A percentile compares a stretch with the other conserved stretches of the same genome.
Conservation (phyloP, 768 basidiomycete species). For the Psilocybe cyanescens region DNA sequence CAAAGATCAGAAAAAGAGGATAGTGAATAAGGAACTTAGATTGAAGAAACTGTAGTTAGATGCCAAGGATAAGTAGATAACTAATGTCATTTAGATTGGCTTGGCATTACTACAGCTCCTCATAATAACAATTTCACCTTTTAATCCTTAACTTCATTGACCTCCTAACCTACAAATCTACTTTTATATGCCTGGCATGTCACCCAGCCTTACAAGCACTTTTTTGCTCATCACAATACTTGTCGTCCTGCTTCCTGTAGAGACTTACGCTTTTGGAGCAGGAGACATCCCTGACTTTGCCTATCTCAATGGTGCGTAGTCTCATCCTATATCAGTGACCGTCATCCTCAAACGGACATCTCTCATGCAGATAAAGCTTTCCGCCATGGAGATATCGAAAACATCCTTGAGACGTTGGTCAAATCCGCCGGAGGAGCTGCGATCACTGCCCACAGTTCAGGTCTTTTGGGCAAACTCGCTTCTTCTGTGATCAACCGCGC, state of each 20-base stretch:
- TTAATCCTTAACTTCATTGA: conserved; percentile 4
- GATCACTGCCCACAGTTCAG: conserved; percentile 36
- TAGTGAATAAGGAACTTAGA: conserved; percentile 48
- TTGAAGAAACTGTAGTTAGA: conserved; percentile 46
- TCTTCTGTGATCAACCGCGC: conserved; percentile 47
- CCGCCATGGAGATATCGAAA: conserved; percentile 79
- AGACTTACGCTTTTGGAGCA: conserved; percentile 58
- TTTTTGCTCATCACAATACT: conserved; percentile 40
- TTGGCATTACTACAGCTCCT: conserved; percentile 10
- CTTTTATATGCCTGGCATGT: conserved; percentile 23
- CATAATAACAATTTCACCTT: neutral
- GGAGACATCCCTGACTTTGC: conserved; percentile 77
- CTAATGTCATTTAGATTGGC: conserved; percentile 18
- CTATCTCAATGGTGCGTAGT: conserved; percentile 58
- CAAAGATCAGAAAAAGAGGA: conserved; percentile 58
- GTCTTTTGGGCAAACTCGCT: conserved; percentile 53
- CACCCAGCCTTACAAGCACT: conserved; percentile 31
- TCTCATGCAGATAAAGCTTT: conserved; percentile 62
- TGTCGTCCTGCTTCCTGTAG: conserved; percentile 45
- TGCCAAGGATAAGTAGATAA: conserved; percentile 15
- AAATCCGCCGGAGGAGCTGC: conserved; percentile 55
- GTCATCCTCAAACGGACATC: conserved; percentile 8
- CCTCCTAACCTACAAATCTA: neutral
- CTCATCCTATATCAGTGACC: neutral
- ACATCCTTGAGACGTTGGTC: conserved; percentile 60